These are phyloP conservation scores for Mycena indigotica DNA, from an alignment of 768 basidiomycete species.

Conservation along the genomic window DNA sequence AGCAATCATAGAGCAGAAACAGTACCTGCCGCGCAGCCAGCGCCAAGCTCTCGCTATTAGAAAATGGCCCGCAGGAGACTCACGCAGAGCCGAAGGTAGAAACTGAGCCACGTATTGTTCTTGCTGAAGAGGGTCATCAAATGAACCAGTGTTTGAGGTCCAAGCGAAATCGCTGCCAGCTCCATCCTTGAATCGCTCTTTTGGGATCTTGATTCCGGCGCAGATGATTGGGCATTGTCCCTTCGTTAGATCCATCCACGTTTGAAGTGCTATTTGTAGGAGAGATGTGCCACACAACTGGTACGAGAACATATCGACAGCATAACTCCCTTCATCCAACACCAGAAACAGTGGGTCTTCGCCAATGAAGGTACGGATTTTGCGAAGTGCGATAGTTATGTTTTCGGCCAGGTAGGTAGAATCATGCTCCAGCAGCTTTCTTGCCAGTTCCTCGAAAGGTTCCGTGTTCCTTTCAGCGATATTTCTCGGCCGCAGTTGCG, in stretches of 20 bases:
- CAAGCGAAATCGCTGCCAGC: neutral
- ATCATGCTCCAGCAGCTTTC: neutral
- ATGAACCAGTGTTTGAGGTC: constrained; percentile 9
- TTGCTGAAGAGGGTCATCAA: constrained; percentile 9
- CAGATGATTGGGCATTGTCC: too few relatives aligned
- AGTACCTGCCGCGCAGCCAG: constrained; percentile 15
- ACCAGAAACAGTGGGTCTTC: neutral
- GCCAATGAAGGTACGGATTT: too few relatives aligned
- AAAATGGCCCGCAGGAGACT: neutral
- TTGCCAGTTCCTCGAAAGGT: neutral
- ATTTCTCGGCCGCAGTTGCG: neutral
- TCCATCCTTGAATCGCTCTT: neutral
- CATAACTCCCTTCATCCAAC: neutral
- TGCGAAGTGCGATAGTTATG: too few relatives aligned
- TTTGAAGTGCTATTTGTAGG: too few relatives aligned
- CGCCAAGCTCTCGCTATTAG: constrained; percentile 3
- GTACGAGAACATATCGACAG: neutral
- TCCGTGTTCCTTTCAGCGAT: neutral
- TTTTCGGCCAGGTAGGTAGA: neutral
- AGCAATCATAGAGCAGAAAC: too few relatives aligned
- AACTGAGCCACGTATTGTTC: constrained; percentile 10
- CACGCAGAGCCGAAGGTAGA: constrained; percentile 1
- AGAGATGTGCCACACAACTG: too few relatives aligned
- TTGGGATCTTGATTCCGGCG: too few relatives aligned
- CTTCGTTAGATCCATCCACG: neutral